A percentile compares a stretch with the other conserved stretches of the same genome.
These are phyloP conservation scores for Ogataea polymorpha DNA, from an alignment of 805 yeast genomes.

Conservation along the genomic window DNA sequence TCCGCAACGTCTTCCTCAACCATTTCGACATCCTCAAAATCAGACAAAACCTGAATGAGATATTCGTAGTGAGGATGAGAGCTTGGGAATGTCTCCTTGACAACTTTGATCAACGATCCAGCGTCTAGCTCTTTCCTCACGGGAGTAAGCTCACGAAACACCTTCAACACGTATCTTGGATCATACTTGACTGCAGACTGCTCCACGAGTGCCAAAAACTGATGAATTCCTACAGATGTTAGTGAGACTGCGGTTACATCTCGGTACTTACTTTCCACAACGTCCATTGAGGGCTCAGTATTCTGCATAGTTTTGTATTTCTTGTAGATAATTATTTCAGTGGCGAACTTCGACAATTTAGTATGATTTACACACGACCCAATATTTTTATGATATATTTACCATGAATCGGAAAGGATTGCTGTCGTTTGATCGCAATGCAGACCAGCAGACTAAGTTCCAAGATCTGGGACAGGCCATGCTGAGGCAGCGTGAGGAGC, in stretches of 20 bases:
- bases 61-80: slow-evolving; percentile 41
- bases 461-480: slow-evolving; percentile 50
- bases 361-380: slow-evolving; percentile 8
- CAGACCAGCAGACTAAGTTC: slow-evolving; percentile 35
- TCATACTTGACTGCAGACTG: slow-evolving; percentile 57
- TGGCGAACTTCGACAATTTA: slow-evolving; percentile 12
- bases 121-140: slow-evolving; percentile 64
- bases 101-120: slow-evolving; percentile 51
- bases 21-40: slow-evolving; percentile 33
- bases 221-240: slow-evolving; percentile 17
- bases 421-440: slow-evolving; percentile 27
- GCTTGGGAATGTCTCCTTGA: slow-evolving; percentile 54
- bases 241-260: neutral
- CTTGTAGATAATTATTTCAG: slow-evolving; percentile 8
- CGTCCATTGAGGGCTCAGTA: slow-evolving; percentile 7
- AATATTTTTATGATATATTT: neutral
- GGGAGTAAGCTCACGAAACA: slow-evolving; percentile 75
- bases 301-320: slow-evolving; percentile 4
- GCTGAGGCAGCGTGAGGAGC: slow-evolving; percentile 52
- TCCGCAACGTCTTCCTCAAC: slow-evolving; percentile 31
- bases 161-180: slow-evolving; percentile 82
- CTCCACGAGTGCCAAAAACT: slow-evolving; percentile 26
- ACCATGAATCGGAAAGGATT: slow-evolving; percentile 27
- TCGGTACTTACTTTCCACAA: slow-evolving; percentile 16
- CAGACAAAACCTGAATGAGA: slow-evolving; percentile 36